These are phyloP conservation scores for Ambrosia trifida DNA, from an alignment of 129 eudicot species.

Conservation along the genomic window DNA sequence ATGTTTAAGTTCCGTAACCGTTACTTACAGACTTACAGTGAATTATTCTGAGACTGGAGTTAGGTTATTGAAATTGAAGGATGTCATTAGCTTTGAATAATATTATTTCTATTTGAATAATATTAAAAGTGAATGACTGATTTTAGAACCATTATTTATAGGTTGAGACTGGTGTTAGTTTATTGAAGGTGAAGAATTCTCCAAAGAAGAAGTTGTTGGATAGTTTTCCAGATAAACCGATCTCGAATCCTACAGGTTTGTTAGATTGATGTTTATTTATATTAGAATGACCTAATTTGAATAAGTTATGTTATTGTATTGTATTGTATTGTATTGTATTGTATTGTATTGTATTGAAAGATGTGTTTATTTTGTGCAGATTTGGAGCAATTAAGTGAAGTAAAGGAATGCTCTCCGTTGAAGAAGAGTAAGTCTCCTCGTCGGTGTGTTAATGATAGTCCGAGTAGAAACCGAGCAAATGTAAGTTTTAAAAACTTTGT, in stretches of 20 bases:
- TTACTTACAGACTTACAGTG: too few relatives aligned
- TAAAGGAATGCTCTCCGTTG: constrained; percentile 28
- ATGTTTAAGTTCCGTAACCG: too few relatives aligned
- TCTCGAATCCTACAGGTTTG: constrained; percentile 76
- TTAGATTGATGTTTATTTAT: neutral
- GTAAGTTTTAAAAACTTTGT: constrained; percentile 23
- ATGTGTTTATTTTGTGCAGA: too few relatives aligned
- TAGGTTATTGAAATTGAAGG: too few relatives aligned
- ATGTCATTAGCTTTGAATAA: too few relatives aligned
- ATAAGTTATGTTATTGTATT: too few relatives aligned
- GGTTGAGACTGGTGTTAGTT: constrained; percentile 11
- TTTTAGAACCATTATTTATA: neutral
- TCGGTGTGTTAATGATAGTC: constrained; percentile 52
- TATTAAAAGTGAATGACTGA: constrained; percentile 24
- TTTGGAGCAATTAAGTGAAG: too few relatives aligned
- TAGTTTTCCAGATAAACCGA: constrained; percentile 49
- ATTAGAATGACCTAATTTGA: neutral
- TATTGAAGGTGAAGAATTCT: constrained; percentile 34
- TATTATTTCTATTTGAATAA: too few relatives aligned
- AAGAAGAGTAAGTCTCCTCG: constrained; percentile 71
- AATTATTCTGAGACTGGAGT: too few relatives aligned
- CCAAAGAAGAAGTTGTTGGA: constrained; percentile 59
- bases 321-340: too few relatives aligned
- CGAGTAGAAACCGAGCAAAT: constrained; percentile 35
- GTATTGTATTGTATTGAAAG: too few relatives aligned